Conservation (phyloP, 73 alveolate genomes). For the Effrenium voratum region DNA sequence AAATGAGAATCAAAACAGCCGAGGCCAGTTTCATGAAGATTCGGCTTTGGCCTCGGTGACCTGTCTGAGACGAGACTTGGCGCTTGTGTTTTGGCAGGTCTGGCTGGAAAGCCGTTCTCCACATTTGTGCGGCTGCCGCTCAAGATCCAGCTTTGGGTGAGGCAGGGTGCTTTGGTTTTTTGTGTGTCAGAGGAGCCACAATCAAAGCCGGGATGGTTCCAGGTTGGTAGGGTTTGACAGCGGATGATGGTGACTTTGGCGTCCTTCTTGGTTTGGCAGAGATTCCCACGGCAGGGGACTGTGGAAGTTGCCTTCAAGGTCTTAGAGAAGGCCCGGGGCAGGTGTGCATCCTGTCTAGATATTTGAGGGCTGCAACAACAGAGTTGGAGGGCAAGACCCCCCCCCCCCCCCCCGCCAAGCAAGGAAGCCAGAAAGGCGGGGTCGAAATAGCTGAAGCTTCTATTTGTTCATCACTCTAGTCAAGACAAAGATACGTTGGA, state of each 20-base stretch:
- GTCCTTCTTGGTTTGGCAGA: no score
- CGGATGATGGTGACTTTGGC: no score
- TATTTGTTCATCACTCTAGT: no score
- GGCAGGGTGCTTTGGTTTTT: background rate
- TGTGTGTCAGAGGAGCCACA: background rate
- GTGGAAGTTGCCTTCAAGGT: constrained; percentile 88
- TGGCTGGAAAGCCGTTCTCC: constrained; percentile 96
- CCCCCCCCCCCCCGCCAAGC: no score
- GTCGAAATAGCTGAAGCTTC: no score
- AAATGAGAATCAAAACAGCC: no score
- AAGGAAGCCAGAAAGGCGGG: no score
- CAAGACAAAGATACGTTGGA: no score
- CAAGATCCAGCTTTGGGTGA: constrained; percentile 86
- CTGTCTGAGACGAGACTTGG: background rate
- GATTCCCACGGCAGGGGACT: constrained; percentile 68
- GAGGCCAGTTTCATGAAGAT: constrained; percentile 72
- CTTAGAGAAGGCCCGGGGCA: constrained; percentile 51
- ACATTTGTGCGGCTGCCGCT: constrained; percentile 96
- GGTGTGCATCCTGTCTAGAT: background rate
- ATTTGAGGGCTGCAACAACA: no score
- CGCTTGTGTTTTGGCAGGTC: constrained; percentile 76
- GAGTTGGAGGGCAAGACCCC: no score
- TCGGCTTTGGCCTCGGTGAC: constrained; percentile 25
- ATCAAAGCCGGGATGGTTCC: background rate
- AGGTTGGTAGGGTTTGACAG: no score